Base-by-base conservation (phyloP, 2,329 filamentous ascomycete genomes). In the Alternaria metachromatica region DNA sequence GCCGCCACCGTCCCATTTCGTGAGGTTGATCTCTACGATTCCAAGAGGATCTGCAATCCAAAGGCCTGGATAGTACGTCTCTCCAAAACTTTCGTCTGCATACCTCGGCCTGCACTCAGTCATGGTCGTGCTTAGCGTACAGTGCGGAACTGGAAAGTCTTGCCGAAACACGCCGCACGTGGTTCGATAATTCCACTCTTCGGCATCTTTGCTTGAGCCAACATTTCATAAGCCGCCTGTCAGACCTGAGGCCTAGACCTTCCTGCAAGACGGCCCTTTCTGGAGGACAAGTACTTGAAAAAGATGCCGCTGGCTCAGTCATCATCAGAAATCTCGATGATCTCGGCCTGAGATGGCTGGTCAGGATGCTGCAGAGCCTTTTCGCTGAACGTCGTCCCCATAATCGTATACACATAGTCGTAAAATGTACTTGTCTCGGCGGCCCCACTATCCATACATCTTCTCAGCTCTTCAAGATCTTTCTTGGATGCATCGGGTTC, bases 291-390 rank as follows among this genome's bases (percentile, higher is more conserved):
- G 3, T 37, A 8, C 20, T 18, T 25, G 49, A 50, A 43, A 10
- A 15, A 58, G 23, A 37, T 15, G 55, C 37, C 41, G 50, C 21
- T 25, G 37, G 11, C 9, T 60, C 33, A 51, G 50, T 72, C 66
- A 5, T 76, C 73, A 28, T 75, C 72, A 2, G 75, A 77, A 3
- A 77, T 76, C 5, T 69, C 68, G 20, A 78, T 72, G 11, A 74
- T 68, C 53, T 78, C 75, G 4, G 66, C 64, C 37, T 76, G 69
- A 5, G 73, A 75, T 13, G 74, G 74, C 21, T 58, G 62, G 15
- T 66, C 55, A 26, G 72, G 70, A 21, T 64, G 60, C 21, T 46
- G 61, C 45, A 76, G 58, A 21, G 73, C 72, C 46, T 72, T 58
- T 21, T 49, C 30, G 15, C 69, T 73, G 45, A 78, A 77, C 0